Conservation (phyloP, 2,329 filamentous ascomycete genomes). For the Trichoderma sp. region DNA sequence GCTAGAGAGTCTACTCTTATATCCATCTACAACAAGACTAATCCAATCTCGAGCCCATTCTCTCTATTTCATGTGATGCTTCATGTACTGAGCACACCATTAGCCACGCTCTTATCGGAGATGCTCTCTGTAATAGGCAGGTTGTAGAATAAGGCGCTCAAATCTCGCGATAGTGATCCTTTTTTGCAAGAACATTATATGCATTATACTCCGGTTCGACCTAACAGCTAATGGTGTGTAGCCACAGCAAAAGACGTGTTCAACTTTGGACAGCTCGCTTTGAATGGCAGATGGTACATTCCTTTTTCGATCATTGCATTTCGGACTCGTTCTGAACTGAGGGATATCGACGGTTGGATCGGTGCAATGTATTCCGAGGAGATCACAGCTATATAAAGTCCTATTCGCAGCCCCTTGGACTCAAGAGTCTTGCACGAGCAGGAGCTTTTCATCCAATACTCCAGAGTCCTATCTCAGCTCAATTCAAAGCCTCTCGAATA, state of each 20-base stretch:
- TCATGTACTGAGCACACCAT: neutral
- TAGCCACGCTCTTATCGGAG: neutral
- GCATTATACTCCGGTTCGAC: neutral
- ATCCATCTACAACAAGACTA: neutral
- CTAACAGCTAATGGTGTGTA: neutral
- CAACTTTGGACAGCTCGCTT: neutral
- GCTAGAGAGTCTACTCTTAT: neutral
- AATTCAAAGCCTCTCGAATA: neutral
- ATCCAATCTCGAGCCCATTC: neutral
- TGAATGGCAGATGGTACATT: conserved; percentile 1
- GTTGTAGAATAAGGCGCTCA: neutral
- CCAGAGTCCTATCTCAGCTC: neutral
- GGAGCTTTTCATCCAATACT: neutral
- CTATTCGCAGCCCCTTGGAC: neutral
- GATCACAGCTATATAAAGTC: conserved; percentile 12
- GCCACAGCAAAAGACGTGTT: neutral
- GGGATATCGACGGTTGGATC: neutral
- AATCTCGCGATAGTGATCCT: neutral
- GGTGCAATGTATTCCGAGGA: neutral
- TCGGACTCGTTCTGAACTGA: neutral
- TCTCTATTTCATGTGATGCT: neutral
- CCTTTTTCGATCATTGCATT: conserved; percentile 12
- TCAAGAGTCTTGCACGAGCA: neutral
- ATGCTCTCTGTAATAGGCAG: conserved; percentile 12
- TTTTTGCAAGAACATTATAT: neutral